phyloP scores from a whole-genome alignment of 2,329 filamentous ascomycete genomes.

The Nemania sp. region DNA sequence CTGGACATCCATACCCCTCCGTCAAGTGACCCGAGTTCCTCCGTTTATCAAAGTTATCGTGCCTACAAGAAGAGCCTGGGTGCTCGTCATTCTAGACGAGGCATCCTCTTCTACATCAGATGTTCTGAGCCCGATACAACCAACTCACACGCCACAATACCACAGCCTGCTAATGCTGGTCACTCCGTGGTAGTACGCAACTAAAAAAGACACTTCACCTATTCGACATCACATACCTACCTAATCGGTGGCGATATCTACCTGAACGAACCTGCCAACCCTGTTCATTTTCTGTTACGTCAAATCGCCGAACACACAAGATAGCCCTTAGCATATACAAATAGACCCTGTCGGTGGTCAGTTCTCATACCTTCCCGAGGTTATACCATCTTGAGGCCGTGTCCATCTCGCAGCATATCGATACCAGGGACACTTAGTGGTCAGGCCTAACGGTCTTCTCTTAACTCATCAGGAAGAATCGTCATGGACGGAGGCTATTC shows the following conservation, averaged over 20 bases:
- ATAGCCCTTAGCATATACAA: slow-evolving; percentile 6
- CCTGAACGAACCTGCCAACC: slow-evolving; percentile 7
- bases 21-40: slow-evolving; percentile 35
- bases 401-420: slow-evolving; percentile 24
- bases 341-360: slow-evolving; percentile 19
- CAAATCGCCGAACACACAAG: slow-evolving; percentile 14
- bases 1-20: slow-evolving; percentile 30
- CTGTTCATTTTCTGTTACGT: not conserved
- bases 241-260: slow-evolving; percentile 22
- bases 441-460: slow-evolving; percentile 43
- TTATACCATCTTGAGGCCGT: slow-evolving; percentile 19
- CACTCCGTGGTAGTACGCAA: slow-evolving; percentile 26
- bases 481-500: slow-evolving; percentile 53
- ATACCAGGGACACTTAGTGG: slow-evolving; percentile 35
- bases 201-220: slow-evolving; percentile 29
- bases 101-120: slow-evolving; percentile 29
- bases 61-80: slow-evolving; percentile 38
- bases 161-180: slow-evolving; percentile 22
- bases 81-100: slow-evolving; percentile 29
- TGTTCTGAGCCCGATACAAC: slow-evolving; percentile 21
- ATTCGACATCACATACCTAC: not conserved
- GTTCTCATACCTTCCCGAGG: slow-evolving; percentile 21
- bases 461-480: slow-evolving; percentile 45
- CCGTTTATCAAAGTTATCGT: slow-evolving; percentile 33
- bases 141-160: slow-evolving; percentile 18